Evolutionary conservation across 306 rosid genomes (phyloP).

Genomic region (Cicer yamashitae): DNA sequence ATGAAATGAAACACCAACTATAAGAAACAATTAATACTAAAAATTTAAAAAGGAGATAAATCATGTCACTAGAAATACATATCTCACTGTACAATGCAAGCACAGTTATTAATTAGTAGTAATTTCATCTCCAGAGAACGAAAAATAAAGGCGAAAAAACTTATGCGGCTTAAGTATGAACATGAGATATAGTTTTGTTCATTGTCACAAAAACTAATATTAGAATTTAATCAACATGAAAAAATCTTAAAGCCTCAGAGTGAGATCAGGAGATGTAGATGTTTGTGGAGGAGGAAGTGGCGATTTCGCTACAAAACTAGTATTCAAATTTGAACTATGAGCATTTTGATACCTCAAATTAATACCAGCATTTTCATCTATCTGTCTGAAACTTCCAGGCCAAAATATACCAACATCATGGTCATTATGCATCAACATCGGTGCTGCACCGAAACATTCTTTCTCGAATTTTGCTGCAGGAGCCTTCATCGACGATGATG

Average conservation of each 20-base stretch:
- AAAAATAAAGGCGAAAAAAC: conserved; percentile 29
- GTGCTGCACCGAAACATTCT: conserved; percentile 55
- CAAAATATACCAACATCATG: conserved; percentile 61
- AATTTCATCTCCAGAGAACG: conserved; percentile 35
- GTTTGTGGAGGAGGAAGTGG: conserved; percentile 49
- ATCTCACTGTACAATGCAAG: conserved; percentile 63
- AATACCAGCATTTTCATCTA: conserved; percentile 48
- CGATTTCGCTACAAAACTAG: conserved; percentile 27
- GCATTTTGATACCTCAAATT: conserved; percentile 38
- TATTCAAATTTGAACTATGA: conserved; percentile 47
- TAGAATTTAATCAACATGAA: conserved; percentile 23
- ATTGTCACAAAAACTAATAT: conserved; percentile 33
- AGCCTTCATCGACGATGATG: conserved; percentile 48
- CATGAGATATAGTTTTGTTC: conserved; percentile 41
- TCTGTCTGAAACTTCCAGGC: conserved; percentile 90
- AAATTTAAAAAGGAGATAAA: conserved; percentile 38
- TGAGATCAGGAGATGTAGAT: conserved; percentile 74
- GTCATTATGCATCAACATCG: conserved; percentile 64
- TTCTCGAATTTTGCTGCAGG: conserved; percentile 65
- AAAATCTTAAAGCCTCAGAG: conserved; percentile 68
- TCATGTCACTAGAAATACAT: conserved; percentile 48
- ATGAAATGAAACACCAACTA: conserved; percentile 33
- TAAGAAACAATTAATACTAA: conserved; percentile 34
- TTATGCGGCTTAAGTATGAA: conserved; percentile 63
- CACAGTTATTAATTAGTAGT: conserved; percentile 33